These are phyloP conservation scores for Metschnikowia amazonensis DNA, from an alignment of 805 yeast species.

Conservation along the genomic window DNA sequence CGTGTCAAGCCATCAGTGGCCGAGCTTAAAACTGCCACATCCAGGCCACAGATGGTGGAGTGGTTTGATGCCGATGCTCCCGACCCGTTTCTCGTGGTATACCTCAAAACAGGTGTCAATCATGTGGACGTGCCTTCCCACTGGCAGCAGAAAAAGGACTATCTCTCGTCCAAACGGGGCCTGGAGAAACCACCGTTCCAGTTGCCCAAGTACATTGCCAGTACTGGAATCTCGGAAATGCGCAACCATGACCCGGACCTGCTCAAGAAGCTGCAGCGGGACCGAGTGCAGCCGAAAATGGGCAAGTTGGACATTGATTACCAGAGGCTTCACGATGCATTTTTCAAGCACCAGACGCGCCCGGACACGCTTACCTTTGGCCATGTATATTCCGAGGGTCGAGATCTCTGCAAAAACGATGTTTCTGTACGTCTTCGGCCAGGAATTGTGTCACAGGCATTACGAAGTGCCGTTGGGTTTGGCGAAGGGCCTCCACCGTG, in stretches of 20 bases:
- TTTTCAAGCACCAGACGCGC: conserved; percentile 73
- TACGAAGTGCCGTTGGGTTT: conserved; percentile 69
- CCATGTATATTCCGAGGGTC: conserved; percentile 75
- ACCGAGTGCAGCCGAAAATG: conserved; percentile 84
- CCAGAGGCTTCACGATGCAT: conserved; percentile 76
- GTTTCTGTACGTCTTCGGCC: conserved; percentile 48
- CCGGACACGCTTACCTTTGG: conserved; percentile 71
- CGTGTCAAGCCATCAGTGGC: conserved; percentile 61
- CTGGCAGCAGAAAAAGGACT: conserved; percentile 80
- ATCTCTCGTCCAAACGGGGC: conserved; percentile 61
- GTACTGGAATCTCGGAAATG: conserved; percentile 87
- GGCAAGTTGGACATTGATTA: conserved; percentile 85
- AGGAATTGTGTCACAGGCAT: conserved; percentile 58
- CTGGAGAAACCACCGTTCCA: conserved; percentile 67
- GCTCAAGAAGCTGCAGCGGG: conserved; percentile 71
- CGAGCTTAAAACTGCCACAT: conserved; percentile 55
- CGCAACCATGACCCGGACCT: conserved; percentile 62
- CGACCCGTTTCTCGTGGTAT: conserved; percentile 66
- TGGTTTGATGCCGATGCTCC: conserved; percentile 85
- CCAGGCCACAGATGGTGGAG: conserved; percentile 71
- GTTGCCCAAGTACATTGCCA: conserved; percentile 71
- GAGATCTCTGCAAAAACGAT: conserved; percentile 37
- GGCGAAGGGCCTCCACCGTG: conserved; percentile 58
- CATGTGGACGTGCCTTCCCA: conserved; percentile 75
- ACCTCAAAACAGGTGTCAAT: conserved; percentile 62